A percentile compares a stretch with the other conserved stretches of the same genome.
phyloP scores from a whole-genome alignment of 495 filamentous ascomycete genomes.

The Rhizodiscina lignyota region DNA sequence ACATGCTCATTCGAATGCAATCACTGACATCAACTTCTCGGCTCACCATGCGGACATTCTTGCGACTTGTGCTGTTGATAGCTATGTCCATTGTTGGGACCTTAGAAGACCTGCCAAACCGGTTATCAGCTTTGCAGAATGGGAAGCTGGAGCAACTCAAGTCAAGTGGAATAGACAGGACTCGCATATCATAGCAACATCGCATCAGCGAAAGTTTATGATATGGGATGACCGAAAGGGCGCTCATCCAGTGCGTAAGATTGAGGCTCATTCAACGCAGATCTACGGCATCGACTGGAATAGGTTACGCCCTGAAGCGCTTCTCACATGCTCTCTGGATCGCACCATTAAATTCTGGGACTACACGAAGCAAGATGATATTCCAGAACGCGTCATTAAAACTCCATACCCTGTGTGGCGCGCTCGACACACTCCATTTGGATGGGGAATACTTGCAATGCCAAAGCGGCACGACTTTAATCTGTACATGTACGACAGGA shows the following conservation, averaged over 20 bases:
- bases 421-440: slow-evolving; percentile 87
- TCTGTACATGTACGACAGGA: slow-evolving; percentile 73
- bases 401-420: slow-evolving; percentile 85
- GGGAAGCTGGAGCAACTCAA: slow-evolving; percentile 87
- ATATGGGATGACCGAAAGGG: slow-evolving; percentile 87
- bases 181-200: slow-evolving; percentile 68
- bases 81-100: slow-evolving; percentile 90
- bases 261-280: slow-evolving; percentile 83
- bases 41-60: slow-evolving; percentile 81
- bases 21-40: slow-evolving; percentile 94
- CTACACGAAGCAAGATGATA: slow-evolving; percentile 43
- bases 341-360: slow-evolving; percentile 94
- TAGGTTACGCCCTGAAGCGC: slow-evolving; percentile 45
- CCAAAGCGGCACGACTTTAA: slow-evolving; percentile 73
- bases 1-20: slow-evolving; percentile 75
- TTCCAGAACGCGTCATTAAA: slow-evolving; percentile 55
- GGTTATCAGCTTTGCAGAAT: slow-evolving; percentile 52
- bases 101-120: slow-evolving; percentile 40
- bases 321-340: slow-evolving; percentile 82
- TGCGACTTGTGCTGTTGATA: slow-evolving; percentile 84
- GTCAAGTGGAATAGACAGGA: slow-evolving; percentile 92
- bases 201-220: slow-evolving; percentile 69
- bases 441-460: slow-evolving; percentile 76
- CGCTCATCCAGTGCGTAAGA: slow-evolving; percentile 60
- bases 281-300: slow-evolving; percentile 97